Conservation (phyloP, 2,329 filamentous ascomycete species). For the Curvularia spicifera region DNA sequence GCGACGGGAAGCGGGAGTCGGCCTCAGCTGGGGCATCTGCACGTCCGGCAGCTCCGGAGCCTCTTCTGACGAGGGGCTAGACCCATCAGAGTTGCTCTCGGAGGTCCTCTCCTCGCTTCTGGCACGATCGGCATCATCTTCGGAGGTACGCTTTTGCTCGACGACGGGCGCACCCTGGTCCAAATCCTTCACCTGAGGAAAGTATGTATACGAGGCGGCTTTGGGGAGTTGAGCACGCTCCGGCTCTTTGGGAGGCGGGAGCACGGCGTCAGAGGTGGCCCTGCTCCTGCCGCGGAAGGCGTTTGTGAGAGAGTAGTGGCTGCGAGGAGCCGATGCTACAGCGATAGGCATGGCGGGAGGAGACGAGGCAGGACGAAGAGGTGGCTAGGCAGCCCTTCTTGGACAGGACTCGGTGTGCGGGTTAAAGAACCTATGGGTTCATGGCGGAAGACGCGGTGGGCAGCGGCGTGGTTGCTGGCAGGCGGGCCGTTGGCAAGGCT, state of each 20-base stretch:
- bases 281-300: constrained; percentile 40
- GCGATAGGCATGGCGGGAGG: constrained; percentile 41
- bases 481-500: constrained; percentile 27
- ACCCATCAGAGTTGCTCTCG: constrained; percentile 53
- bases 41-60: constrained; percentile 34
- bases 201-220: constrained; percentile 52
- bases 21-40: constrained; percentile 42
- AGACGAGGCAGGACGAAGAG: constrained; percentile 6
- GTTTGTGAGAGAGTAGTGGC: constrained; percentile 41
- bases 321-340: constrained; percentile 39
- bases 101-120: constrained; percentile 42
- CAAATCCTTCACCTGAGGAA: constrained; percentile 48
- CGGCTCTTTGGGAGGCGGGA: constrained; percentile 30
- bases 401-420: constrained; percentile 7
- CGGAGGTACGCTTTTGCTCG: constrained; percentile 40
- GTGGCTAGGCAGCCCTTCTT: constrained; percentile 5
- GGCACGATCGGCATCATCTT: constrained; percentile 40
- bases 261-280: constrained; percentile 42
- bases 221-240: constrained; percentile 45
- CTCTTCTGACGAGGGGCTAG: constrained; percentile 53
- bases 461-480: constrained; percentile 22
- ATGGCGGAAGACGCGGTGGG: constrained; percentile 26
- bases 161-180: constrained; percentile 40
- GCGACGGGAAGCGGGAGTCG: constrained; percentile 42
- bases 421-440: constrained; percentile 23